These are phyloP conservation scores for Euphrasia arctica DNA, from an alignment of 305 asterid species.

Conservation along the genomic window DNA sequence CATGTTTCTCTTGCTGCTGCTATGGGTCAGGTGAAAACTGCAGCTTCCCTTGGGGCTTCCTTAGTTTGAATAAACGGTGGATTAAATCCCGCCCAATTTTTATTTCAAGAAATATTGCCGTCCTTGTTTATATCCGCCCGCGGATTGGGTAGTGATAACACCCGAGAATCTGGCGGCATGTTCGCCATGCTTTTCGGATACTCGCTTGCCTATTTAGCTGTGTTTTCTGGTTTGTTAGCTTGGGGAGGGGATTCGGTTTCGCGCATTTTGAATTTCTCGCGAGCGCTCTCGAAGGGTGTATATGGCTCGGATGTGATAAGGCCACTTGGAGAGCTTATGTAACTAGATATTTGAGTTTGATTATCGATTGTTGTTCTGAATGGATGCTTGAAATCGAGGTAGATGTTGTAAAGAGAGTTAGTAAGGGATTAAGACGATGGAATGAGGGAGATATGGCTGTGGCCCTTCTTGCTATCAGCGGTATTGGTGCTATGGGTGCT, in stretches of 20 bases:
- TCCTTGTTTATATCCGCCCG: constrained; percentile 81
- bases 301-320: constrained; percentile 75
- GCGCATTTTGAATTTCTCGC: constrained; percentile 73
- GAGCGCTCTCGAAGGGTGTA: constrained; percentile 72
- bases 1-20: constrained; percentile 80
- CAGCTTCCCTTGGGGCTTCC: constrained; percentile 87
- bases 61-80: constrained; percentile 90
- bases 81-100: constrained; percentile 48
- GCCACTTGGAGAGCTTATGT: constrained; percentile 84
- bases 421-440: constrained; percentile 77
- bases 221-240: constrained; percentile 60
- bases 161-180: constrained; percentile 50
- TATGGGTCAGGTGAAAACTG: constrained; percentile 69
- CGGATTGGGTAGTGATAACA: constrained; percentile 29
- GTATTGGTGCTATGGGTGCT: constrained; percentile 76
- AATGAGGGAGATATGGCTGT: constrained; percentile 84
- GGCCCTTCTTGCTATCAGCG: constrained; percentile 73
- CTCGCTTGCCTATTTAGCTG: constrained; percentile 74
- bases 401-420: constrained; percentile 61
- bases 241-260: constrained; percentile 81
- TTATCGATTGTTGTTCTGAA: constrained; percentile 70
- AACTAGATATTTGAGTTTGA: constrained; percentile 63
- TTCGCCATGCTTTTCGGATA: constrained; percentile 81
- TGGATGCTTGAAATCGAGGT: constrained; percentile 89
- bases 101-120: constrained; percentile 75